Conservation (phyloP, 2,329 filamentous ascomycete genomes). For the Bipolaris bicolor region DNA sequence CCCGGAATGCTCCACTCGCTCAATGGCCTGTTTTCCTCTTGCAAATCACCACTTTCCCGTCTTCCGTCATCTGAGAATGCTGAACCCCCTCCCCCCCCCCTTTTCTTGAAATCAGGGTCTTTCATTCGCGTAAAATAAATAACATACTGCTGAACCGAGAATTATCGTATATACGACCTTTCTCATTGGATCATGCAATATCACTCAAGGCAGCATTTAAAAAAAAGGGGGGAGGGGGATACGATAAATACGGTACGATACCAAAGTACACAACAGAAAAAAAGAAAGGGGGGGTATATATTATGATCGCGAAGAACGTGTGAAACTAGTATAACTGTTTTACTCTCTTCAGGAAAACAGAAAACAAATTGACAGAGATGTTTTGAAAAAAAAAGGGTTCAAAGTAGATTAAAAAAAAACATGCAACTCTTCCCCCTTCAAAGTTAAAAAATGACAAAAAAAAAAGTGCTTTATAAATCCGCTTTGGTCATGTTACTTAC, state of each 20-base stretch:
- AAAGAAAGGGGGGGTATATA: slow-evolving; percentile 7
- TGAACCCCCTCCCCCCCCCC: no score
- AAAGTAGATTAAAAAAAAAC: background rate
- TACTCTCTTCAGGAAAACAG: no score
- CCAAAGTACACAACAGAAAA: no score
- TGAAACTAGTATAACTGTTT: no score
- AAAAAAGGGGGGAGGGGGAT: background rate
- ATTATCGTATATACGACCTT: background rate
- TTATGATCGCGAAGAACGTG: background rate
- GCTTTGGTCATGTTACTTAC: background rate
- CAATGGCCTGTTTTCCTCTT: slow-evolving; percentile 8
- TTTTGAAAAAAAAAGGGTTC: background rate
- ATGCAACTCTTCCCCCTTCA: background rate
- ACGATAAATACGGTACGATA: background rate
- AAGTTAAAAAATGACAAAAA: no score
- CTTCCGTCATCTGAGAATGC: no score
- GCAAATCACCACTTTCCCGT: no score
- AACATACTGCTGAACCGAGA: no score
- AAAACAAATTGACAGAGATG: background rate
- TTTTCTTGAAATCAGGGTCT: no score
- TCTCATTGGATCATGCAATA: no score
- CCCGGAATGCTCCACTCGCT: slow-evolving; percentile 4
- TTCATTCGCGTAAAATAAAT: no score
- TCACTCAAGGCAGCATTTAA: no score
- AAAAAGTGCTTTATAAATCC: background rate